These are phyloP conservation scores for Lachancea meyersii DNA, from an alignment of 805 yeast species.

Conservation along the genomic window DNA sequence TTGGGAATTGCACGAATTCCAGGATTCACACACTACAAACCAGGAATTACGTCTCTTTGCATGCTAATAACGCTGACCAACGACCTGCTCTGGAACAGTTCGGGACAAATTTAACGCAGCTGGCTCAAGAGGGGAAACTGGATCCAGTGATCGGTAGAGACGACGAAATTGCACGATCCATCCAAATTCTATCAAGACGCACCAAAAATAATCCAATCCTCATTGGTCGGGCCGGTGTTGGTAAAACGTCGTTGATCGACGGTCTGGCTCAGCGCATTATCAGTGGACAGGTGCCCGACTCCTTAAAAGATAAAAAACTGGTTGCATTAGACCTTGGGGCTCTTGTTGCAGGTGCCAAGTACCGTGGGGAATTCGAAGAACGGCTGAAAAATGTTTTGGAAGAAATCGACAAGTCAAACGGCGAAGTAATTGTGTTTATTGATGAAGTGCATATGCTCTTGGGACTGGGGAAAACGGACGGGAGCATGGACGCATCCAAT, in stretches of 20 bases:
- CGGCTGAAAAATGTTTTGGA: conserved; percentile 73
- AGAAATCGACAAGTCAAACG: conserved; percentile 75
- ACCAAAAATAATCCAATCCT: conserved; percentile 94
- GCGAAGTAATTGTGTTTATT: conserved; percentile 72
- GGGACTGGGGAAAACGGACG: conserved; percentile 91
- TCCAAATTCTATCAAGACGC: conserved; percentile 85
- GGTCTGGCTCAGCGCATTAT: conserved; percentile 93
- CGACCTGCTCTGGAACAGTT: conserved; percentile 76
- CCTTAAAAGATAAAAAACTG: conserved; percentile 79
- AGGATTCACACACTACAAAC: not conserved
- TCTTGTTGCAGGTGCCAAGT: conserved; percentile 90
- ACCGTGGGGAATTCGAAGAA: conserved; percentile 93
- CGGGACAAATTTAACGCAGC: conserved; percentile 78
- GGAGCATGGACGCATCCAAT: conserved; percentile 93
- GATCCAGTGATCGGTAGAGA: conserved; percentile 98
- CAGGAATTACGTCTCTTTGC: conserved; percentile 1
- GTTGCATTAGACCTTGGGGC: conserved; percentile 83
- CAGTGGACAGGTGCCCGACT: conserved; percentile 89
- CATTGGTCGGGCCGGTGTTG: conserved; percentile 96
- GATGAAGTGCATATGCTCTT: conserved; percentile 86
- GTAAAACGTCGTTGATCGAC: conserved; percentile 95
- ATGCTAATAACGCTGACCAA: conserved; percentile 36
- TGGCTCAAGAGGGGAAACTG: conserved; percentile 83
- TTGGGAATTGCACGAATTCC: not conserved
- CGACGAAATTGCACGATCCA: conserved; percentile 87